Evolutionary conservation across 2,329 filamentous ascomycete species (phyloP).

Genomic region (Phaeoacremonium minimum): DNA sequence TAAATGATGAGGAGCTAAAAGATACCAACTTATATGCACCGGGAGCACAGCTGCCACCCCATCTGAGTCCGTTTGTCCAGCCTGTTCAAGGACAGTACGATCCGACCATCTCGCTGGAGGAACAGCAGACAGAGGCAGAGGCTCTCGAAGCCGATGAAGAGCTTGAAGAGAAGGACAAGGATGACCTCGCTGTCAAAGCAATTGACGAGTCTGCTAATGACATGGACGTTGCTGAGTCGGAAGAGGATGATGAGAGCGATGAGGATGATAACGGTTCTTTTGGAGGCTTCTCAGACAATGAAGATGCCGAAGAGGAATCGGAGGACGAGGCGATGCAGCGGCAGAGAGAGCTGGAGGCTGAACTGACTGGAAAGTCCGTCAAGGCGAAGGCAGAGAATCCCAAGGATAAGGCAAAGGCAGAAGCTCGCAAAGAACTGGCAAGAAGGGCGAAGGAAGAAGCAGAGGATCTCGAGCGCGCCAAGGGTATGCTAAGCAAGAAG

Average conservation of each 20-base stretch:
- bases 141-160: constrained; percentile 57
- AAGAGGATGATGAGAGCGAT: constrained; percentile 37
- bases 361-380: constrained; percentile 68
- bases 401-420: constrained; percentile 62
- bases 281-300: constrained; percentile 42
- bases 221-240: constrained; percentile 46
- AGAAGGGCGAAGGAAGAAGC: constrained; percentile 72
- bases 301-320: constrained; percentile 53
- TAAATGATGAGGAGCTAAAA: constrained; percentile 88
- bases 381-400: constrained; percentile 45
- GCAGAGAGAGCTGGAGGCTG: constrained; percentile 88
- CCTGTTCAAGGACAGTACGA: constrained; percentile 84
- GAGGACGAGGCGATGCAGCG: constrained; percentile 63
- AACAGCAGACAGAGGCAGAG: constrained; percentile 85
- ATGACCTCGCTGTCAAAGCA: constrained; percentile 31
- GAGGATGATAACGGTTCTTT: constrained; percentile 41
- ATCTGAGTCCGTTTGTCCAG: constrained; percentile 95
- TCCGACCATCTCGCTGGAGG: constrained; percentile 77
- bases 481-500: constrained; percentile 98
- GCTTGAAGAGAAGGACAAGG: constrained; percentile 37
- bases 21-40: constrained; percentile 84
- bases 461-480: constrained; percentile 86
- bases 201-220: constrained; percentile 31
- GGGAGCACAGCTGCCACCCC: constrained; percentile 83
- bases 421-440: constrained; percentile 63